Conservation (phyloP, 352 stramenopile species). For the Nothophytophthora sp. region DNA sequence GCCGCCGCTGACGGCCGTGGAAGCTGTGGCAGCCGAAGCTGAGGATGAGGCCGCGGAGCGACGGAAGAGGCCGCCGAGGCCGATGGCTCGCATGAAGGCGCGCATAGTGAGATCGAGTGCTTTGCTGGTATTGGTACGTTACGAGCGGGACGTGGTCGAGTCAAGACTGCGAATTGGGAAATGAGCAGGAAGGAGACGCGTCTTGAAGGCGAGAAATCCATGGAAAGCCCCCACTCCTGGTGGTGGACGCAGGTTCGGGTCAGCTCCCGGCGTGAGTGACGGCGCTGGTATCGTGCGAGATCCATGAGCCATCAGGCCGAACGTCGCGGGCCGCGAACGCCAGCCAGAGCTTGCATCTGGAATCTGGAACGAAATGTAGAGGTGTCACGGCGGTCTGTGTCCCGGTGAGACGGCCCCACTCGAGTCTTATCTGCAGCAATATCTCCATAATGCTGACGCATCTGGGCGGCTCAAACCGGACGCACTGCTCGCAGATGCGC, state of each 20-base stretch:
- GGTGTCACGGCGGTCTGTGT: too few species aligned
- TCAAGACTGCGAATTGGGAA: constrained; percentile 29
- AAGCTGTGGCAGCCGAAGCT: not conserved
- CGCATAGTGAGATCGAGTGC: constrained; percentile 40
- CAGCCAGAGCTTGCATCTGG: too few species aligned
- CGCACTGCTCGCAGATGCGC: not conserved
- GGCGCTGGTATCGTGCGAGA: too few species aligned
- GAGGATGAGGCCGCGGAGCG: constrained; percentile 14
- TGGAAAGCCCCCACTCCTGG: too few species aligned
- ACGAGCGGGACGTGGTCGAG: constrained; percentile 21
- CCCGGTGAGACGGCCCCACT: too few species aligned
- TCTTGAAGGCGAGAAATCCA: constrained; percentile 10
- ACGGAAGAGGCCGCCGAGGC: constrained; percentile 59
- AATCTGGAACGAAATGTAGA: too few species aligned
- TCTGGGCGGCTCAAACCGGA: constrained; percentile 7
- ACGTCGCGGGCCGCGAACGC: too few species aligned
- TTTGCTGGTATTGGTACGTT: constrained; percentile 12
- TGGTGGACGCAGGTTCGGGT: too few species aligned
- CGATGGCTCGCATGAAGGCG: constrained; percentile 67
- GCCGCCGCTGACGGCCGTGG: constrained; percentile 2
- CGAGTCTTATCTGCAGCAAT: too few species aligned
- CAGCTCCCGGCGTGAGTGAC: too few species aligned
- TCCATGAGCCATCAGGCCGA: too few species aligned
- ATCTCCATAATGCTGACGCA: too few species aligned
- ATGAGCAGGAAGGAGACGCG: constrained; percentile 16